phyloP scores from a whole-genome alignment of 2,329 filamentous ascomycete genomes.

The Cercospora beticola region DNA sequence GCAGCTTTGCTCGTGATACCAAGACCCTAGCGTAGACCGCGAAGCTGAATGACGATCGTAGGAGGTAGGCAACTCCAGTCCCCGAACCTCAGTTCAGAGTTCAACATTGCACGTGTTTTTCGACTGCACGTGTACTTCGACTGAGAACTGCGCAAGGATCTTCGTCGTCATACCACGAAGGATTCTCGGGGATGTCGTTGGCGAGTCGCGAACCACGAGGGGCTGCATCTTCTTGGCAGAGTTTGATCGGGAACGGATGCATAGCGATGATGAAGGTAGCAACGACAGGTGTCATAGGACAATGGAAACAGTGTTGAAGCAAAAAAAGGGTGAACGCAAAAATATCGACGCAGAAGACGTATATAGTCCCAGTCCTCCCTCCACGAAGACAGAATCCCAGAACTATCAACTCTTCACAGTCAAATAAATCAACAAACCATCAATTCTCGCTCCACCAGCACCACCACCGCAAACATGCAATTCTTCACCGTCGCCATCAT shows the following conservation, averaged over 20 bases:
- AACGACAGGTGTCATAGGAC: neutral
- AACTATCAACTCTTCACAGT: neutral
- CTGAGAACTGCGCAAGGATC: neutral
- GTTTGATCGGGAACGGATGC: neutral
- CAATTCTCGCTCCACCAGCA: neutral
- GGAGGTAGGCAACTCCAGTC: neutral
- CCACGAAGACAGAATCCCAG: neutral
- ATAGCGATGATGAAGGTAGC: neutral
- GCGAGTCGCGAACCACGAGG: neutral
- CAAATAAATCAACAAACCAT: neutral
- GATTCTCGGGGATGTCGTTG: neutral
- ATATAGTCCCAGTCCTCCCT: neutral
- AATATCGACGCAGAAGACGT: neutral
- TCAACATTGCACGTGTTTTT: neutral
- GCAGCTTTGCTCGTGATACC: neutral
- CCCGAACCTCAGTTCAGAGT: neutral
- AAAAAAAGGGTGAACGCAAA: neutral
- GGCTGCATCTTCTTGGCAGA: neutral
- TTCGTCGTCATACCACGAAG: neutral
- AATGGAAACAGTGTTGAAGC: neutral
- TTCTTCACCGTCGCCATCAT: neutral
- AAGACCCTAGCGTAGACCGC: neutral
- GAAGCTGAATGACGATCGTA: neutral
- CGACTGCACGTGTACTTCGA: neutral
- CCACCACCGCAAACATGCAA: neutral